These are phyloP conservation scores for Suhomyces guaymorum DNA, from an alignment of 1,139 yeast species.

Conservation along the genomic window DNA sequence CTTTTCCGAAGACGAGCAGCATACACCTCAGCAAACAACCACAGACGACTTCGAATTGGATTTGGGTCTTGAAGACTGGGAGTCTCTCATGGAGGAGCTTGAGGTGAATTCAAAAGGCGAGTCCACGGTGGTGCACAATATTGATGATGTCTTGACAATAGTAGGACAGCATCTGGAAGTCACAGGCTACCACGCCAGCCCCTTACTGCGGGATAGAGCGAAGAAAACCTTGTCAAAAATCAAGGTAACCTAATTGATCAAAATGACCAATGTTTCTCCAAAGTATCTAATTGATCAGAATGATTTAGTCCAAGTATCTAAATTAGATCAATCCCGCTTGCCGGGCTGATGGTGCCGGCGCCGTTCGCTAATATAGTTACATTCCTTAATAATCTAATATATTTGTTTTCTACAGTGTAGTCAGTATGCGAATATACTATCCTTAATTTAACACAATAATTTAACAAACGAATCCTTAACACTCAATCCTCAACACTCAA, in stretches of 20 bases:
- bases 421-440: no score
- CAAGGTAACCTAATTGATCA: not conserved
- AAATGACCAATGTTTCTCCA: no score
- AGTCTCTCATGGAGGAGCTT: conserved; percentile 22
- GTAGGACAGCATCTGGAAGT: conserved; percentile 20
- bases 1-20: conserved; percentile 18
- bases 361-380: conserved; percentile 3
- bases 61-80: conserved; percentile 22
- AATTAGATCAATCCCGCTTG: no score
- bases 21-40: conserved; percentile 3
- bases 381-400: no score
- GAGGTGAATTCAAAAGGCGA: conserved; percentile 20
- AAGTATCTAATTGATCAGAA: no score
- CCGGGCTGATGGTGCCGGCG: conserved; percentile 2
- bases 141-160: conserved; percentile 28
- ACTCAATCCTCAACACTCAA: no score
- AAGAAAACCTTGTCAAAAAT: conserved; percentile 15
- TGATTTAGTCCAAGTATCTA: no score
- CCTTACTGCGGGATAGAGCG: conserved; percentile 6
- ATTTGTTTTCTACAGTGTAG: no score
- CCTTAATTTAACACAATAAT: no score
- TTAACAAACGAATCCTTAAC: no score
- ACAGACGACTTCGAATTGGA: conserved; percentile 16
- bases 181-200: conserved; percentile 3
- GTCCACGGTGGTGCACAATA: conserved; percentile 18